Percentiles rank a stretch among this genome's conserved stretches.
These are phyloP conservation scores for Penicillium steckii DNA, from an alignment of 495 filamentous ascomycete species.

Conservation along the genomic window DNA sequence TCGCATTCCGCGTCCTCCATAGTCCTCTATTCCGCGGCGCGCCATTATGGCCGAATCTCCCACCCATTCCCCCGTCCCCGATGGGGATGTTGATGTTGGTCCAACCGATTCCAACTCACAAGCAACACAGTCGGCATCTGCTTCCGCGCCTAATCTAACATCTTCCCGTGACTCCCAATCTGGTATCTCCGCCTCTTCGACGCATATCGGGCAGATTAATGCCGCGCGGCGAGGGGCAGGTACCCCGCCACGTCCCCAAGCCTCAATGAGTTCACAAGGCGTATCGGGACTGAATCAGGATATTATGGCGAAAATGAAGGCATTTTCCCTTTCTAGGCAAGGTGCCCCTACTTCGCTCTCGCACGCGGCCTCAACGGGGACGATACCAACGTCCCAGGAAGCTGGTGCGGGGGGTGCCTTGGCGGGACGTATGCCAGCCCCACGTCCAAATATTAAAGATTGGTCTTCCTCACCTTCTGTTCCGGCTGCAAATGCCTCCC, in stretches of 20 bases:
- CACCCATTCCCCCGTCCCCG: constrained; percentile 16
- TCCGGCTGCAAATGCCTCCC: constrained; percentile 21
- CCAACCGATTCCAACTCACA: neutral
- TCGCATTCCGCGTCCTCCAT: constrained; percentile 12
- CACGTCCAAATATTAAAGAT: constrained; percentile 42
- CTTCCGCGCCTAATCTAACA: constrained; percentile 28
- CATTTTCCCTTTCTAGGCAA: constrained; percentile 67
- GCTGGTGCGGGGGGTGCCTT: constrained; percentile 30
- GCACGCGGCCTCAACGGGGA: constrained; percentile 34
- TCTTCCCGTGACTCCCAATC: constrained; percentile 29
- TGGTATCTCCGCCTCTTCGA: constrained; percentile 72
- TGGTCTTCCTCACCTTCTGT: constrained; percentile 53
- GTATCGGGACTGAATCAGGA: constrained; percentile 67
- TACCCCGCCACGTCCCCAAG: constrained; percentile 45
- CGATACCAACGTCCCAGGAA: constrained; percentile 31
- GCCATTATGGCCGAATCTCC: constrained; percentile 16
- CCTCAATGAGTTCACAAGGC: constrained; percentile 55
- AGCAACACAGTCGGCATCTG: constrained; percentile 2
- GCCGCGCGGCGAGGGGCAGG: constrained; percentile 62
- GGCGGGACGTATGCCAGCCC: constrained; percentile 38
- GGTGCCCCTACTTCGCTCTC: constrained; percentile 39
- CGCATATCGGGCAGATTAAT: constrained; percentile 76
- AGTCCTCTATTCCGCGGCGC: constrained; percentile 12
- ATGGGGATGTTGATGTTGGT: constrained; percentile 26
- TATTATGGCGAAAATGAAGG: constrained; percentile 77